Base-by-base conservation (phyloP, 495 filamentous ascomycete species). In the Hyphodiscus hymeniophilus region DNA sequence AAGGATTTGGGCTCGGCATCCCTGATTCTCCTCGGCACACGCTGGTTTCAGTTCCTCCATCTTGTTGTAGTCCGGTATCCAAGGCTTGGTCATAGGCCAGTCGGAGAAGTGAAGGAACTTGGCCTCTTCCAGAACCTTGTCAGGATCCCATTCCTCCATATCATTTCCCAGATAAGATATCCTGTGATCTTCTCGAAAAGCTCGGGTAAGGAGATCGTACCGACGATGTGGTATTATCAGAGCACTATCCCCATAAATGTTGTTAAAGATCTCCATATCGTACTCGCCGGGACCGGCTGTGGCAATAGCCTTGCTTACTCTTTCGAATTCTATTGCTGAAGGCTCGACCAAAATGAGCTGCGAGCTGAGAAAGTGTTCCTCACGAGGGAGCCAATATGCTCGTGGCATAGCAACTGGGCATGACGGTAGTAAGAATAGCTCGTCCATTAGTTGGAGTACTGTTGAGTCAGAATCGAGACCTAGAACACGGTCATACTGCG, bases 41-140 rank as follows among this genome's bases (percentile, higher is more conserved):
- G 83, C 81, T 57, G 85, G 76, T 49, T 75, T 72, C 22, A 75
- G 67, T 3, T 67, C 62, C 21, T 84, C 56, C 48, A 73, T 54
- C 12, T 71, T 62, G 28, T 75, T 70, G 18, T 77, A 67, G 72
- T 73, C 80, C 62, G 74, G 71, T 17, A 85, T 62, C 85, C 85
- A 89, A 0, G 85, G 85, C 60, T 91, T 91, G 3, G 85, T 84
- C 33, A 88, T 53, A 3, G 87, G 87, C 78, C 80, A 85, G 57
- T 91, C 87, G 2, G 76, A 82, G 56, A 94, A 91, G 63, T 89
- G 87, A 0, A 92, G 72, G 11, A 88, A 73, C 55, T 83, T 89
- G 8, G 82, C 84, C 59, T 89, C 80, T 17, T 71, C 65, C 26
- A 80, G 63, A 23, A 76, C 73, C 36, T 62, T 69, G 10, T 80